These are phyloP conservation scores for Cystobasidium pallidum DNA, from an alignment of 1,284 basidiomycete genomes.

Conservation along the genomic window DNA sequence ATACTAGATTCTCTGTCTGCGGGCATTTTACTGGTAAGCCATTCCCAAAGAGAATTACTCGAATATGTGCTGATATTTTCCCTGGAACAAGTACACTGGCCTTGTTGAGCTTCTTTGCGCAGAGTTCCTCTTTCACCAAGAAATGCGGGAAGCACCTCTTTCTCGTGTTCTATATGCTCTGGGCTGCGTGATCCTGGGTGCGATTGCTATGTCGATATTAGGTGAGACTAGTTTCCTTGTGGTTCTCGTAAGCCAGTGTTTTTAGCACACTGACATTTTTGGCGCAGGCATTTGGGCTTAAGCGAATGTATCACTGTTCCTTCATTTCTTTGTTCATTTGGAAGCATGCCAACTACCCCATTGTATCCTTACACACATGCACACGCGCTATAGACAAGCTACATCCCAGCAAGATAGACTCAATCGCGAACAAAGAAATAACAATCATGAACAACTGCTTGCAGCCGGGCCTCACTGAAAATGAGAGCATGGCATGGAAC, in stretches of 20 bases:
- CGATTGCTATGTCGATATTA: constrained; percentile 59
- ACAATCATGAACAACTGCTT: too few species aligned
- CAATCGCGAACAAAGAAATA: too few species aligned
- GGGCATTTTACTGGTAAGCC: constrained; percentile 70
- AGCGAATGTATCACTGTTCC: neutral
- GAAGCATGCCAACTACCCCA: neutral
- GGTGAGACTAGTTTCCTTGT: constrained; percentile 54
- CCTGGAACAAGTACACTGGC: constrained; percentile 70
- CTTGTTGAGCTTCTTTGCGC: constrained; percentile 82
- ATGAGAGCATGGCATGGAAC: too few species aligned
- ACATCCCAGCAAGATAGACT: too few species aligned
- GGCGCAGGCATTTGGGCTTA: constrained; percentile 38
- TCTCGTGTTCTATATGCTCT: constrained; percentile 53
- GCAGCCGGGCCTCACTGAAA: too few species aligned
- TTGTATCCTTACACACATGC: constrained; percentile 3
- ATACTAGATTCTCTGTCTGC: constrained; percentile 81
- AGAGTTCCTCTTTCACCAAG: constrained; percentile 69
- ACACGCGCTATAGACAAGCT: neutral
- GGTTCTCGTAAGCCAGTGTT: too few species aligned
- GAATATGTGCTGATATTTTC: neutral
- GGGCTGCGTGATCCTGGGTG: constrained; percentile 56
- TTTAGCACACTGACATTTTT: neutral
- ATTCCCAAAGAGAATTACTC: neutral
- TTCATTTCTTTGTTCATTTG: neutral
- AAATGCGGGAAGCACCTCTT: constrained; percentile 55